Evolutionary conservation across 495 filamentous ascomycete genomes (phyloP), one percentile per base, ranked within the genome.

Genomic region (Pyrenula aspistea): DNA sequence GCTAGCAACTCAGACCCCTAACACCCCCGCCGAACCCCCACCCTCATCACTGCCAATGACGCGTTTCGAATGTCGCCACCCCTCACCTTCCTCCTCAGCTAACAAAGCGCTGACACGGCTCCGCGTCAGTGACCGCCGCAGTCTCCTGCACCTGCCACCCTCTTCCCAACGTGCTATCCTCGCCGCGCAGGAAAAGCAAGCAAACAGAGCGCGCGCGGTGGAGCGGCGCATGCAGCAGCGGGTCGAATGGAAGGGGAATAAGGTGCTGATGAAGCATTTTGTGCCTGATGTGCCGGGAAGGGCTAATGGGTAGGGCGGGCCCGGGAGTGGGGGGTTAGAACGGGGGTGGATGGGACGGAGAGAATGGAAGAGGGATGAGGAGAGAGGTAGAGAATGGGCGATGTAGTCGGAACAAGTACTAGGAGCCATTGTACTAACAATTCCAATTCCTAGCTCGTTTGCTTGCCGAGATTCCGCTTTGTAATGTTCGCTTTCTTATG

Each of bases 101-200:
- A 55, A 60, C 58, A 55, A 67, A 25, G 65, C 67, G 42, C 10
- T 67, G 0, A 49, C 63, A 3, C 61, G 55, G 22, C 59, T 71
- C 58, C 61, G 65, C 50, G 55, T 53, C 2, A 61, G 52, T 49
- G 68, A 71, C 57, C 59, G 63, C 25, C 54, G n/a, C 15, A 64
- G 59, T 48, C 57, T 71, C 49, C 55, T 59, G 56, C 68, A 67
- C 51, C 54, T 71, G 19, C 48, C 64, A 22, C 12, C 53, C 31
- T 56, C 67, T 25, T 55, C 67, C 50, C 65, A 67, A 57, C 61
- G 68, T 10, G 49, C 66, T 10, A 31, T 71, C 23, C 59, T 71
- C 25, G 62, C 62, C 4, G 61, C 62, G 19, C 67, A 65, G 42
- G 59, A 65, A 12, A 65, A 59, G 50, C 64, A 63, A 10, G 55